These are phyloP conservation scores for Gonium pectorale DNA, from an alignment of 139 green algal genomes.

Conservation along the genomic window DNA sequence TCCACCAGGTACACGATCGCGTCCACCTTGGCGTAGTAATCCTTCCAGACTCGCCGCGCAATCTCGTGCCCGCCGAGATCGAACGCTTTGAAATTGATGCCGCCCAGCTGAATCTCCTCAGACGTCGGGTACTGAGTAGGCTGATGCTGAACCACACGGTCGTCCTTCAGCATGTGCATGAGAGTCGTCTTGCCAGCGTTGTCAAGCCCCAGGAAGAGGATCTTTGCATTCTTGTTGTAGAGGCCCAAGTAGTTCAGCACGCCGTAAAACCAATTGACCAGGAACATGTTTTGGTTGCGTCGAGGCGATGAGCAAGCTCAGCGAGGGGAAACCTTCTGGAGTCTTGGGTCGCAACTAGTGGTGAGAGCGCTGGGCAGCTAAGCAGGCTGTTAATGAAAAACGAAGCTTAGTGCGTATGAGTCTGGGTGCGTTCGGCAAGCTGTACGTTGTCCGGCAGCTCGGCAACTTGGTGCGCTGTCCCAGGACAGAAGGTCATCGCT, in stretches of 20 bases:
- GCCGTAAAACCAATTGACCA: constrained; percentile 89
- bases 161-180: constrained; percentile 99
- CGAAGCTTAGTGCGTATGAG: too few relatives aligned
- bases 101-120: constrained; percentile 98
- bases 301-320: too few relatives aligned
- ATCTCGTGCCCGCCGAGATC: constrained; percentile 99
- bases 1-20: constrained; percentile 99
- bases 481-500: too few relatives aligned
- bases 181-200: constrained; percentile 99
- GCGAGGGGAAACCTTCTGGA: too few relatives aligned
- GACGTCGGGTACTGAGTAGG: constrained; percentile 98
- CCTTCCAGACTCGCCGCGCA: constrained; percentile 97
- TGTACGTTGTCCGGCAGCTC: too few relatives aligned
- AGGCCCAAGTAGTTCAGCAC: constrained; percentile 94
- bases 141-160: constrained; percentile 96
- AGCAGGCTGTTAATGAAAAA: too few relatives aligned
- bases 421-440: too few relatives aligned
- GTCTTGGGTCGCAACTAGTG: too few relatives aligned
- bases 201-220: constrained; percentile 98
- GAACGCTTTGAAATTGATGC: constrained; percentile 99
- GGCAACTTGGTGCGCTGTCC: too few relatives aligned
- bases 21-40: constrained; percentile 99
- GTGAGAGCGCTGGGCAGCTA: too few relatives aligned
- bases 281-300: too few relatives aligned
- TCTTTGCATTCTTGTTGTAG: constrained; percentile 99